phyloP scores from a whole-genome alignment of 257 asterid genomes.

The Solanum lignicaule region DNA sequence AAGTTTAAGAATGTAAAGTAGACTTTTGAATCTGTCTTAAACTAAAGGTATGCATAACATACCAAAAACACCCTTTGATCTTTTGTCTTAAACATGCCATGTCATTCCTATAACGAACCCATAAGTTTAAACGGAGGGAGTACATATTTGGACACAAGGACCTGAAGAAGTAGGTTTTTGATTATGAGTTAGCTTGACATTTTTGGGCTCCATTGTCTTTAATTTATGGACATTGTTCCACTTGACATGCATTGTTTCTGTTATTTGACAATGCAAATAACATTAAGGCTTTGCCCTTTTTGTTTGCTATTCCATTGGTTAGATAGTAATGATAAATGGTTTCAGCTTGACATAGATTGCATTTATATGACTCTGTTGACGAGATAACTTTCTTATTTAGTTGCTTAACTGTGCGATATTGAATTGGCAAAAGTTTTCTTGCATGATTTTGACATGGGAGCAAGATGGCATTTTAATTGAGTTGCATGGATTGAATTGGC shows the following conservation, averaged over 20 bases:
- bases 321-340: not conserved
- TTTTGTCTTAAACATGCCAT: not conserved
- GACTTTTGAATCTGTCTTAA: not conserved
- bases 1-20: not conserved
- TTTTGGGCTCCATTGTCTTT: not conserved
- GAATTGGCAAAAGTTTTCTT: not conserved
- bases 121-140: not conserved
- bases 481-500: not conserved
- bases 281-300: not conserved
- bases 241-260: not conserved
- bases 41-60: not conserved
- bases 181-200: not conserved
- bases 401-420: not conserved
- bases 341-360: not conserved
- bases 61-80: not conserved
- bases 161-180: not conserved
- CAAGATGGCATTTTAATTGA: not conserved
- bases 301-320: not conserved
- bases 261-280: not conserved
- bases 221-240: not conserved
- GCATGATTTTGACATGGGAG: not conserved
- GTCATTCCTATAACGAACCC: not conserved
- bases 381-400: not conserved
- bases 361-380: not conserved
- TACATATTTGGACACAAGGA: not conserved